Evolutionary conservation across 495 filamentous ascomycete species (phyloP).

Genomic region (Neurospora sp.): DNA sequence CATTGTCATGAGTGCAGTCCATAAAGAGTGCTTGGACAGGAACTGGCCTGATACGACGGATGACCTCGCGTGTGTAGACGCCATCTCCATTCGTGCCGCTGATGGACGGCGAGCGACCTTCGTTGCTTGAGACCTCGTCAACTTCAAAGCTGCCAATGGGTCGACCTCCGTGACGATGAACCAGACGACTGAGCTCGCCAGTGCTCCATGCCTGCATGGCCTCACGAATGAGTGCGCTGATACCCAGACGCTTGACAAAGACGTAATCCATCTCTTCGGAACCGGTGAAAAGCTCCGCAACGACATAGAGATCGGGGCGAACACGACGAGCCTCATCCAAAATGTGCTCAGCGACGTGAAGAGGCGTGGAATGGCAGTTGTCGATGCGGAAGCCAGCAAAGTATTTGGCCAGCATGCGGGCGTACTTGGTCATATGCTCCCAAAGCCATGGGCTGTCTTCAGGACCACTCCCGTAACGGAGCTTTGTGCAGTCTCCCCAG

Average conservation of each 20-base stretch:
- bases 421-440: conserved; percentile 92
- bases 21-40: conserved; percentile 93
- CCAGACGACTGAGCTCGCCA: conserved; percentile 76
- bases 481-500: conserved; percentile 97
- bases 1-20: conserved; percentile 99
- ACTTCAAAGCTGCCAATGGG: conserved; percentile 95
- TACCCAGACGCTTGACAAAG: conserved; percentile 83
- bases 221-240: conserved; percentile 87
- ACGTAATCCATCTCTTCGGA: conserved; percentile 92
- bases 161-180: conserved; percentile 88
- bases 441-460: conserved; percentile 89
- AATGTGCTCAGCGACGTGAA: conserved; percentile 88
- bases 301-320: conserved; percentile 80
- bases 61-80: conserved; percentile 39
- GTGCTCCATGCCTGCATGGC: conserved; percentile 99
- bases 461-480: conserved; percentile 74
- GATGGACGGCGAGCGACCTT: conserved; percentile 19
- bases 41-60: conserved; percentile 65
- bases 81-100: conserved; percentile 12
- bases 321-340: conserved; percentile 85
- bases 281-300: conserved; percentile 93
- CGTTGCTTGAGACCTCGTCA: conserved; percentile 44
- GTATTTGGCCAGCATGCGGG: conserved; percentile 85
- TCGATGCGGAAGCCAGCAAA: conserved; percentile 95
- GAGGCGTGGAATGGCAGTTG: conserved; percentile 94